A percentile compares a stretch with the other conserved stretches of the same genome.
phyloP scores from a whole-genome alignment of 2,329 filamentous ascomycete genomes.

The Alternaria sp. region DNA sequence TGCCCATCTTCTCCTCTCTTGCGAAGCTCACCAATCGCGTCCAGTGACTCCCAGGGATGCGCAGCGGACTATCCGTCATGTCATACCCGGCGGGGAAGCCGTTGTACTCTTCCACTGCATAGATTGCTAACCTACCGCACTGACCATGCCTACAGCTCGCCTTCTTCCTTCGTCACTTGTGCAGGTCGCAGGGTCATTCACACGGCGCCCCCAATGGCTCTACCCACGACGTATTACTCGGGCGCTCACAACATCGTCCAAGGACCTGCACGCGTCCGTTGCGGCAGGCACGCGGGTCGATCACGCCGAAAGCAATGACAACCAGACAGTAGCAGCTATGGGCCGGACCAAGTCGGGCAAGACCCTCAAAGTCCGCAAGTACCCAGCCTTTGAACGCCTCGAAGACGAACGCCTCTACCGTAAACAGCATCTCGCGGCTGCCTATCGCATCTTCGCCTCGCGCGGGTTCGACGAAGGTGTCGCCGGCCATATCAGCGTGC shows the following conservation, averaged over 20 bases:
- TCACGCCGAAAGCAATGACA: constrained; percentile 47
- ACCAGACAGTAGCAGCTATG: constrained; percentile 53
- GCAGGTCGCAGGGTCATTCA: neutral
- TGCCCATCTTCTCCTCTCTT: neutral
- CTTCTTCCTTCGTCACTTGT: neutral
- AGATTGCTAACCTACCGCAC: constrained; percentile 2
- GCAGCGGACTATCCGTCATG: neutral
- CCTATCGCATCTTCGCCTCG: constrained; percentile 49
- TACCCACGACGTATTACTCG: neutral
- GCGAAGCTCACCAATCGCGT: neutral
- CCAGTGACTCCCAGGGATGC: neutral
- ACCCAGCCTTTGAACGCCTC: constrained; percentile 48
- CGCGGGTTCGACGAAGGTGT: constrained; percentile 51
- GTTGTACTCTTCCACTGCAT: neutral
- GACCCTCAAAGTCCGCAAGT: constrained; percentile 54
- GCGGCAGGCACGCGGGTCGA: constrained; percentile 31
- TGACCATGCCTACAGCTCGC: constrained; percentile 14
- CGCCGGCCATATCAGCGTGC: constrained; percentile 55
- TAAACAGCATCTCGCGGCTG: constrained; percentile 56
- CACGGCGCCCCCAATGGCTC: neutral
- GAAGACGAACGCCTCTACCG: constrained; percentile 53
- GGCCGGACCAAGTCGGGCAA: constrained; percentile 55
- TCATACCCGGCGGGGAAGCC: constrained; percentile 2
- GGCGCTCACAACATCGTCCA: constrained; percentile 18
- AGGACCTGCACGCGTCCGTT: constrained; percentile 21